A percentile compares a stretch with the other conserved stretches of the same genome.
Conservation (phyloP, 2,329 filamentous ascomycete genomes). For the Ceratocystis papillata region DNA sequence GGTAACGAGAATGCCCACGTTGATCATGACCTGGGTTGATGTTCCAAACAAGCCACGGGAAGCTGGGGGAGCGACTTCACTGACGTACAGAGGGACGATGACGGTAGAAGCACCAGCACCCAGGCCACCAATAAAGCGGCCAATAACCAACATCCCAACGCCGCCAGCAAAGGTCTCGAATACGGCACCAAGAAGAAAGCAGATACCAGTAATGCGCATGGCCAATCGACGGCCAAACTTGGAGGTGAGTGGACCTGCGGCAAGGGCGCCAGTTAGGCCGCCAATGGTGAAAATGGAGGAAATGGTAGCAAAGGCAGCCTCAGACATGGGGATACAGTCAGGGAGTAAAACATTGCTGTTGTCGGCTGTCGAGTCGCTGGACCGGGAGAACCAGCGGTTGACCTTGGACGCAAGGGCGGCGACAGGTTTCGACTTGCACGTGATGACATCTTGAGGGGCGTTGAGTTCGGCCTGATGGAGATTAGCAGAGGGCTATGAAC, state of each 20-base stretch:
- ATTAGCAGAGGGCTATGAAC: neutral
- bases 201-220: constrained; percentile 65
- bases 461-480: constrained; percentile 72
- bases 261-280: constrained; percentile 71
- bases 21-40: constrained; percentile 89
- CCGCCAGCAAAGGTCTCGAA: constrained; percentile 62
- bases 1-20: constrained; percentile 73
- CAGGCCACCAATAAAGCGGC: constrained; percentile 68
- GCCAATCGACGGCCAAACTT: constrained; percentile 61
- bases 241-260: constrained; percentile 68
- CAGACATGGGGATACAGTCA: constrained; percentile 80
- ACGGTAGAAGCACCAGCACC: constrained; percentile 85
- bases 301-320: constrained; percentile 70
- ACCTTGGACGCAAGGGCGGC: constrained; percentile 31
- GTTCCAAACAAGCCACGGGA: constrained; percentile 68
- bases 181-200: constrained; percentile 65
- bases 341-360: constrained; percentile 35
- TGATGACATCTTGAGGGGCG: constrained; percentile 86
- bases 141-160: constrained; percentile 57
- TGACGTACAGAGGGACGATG: constrained; percentile 88
- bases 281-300: constrained; percentile 88
- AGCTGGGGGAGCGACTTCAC: constrained; percentile 69
- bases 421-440: constrained; percentile 52
- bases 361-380: constrained; percentile 27
- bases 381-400: constrained; percentile 29